Conservation (phyloP, 345 rosid genomes). For the Barbarea vulgaris region DNA sequence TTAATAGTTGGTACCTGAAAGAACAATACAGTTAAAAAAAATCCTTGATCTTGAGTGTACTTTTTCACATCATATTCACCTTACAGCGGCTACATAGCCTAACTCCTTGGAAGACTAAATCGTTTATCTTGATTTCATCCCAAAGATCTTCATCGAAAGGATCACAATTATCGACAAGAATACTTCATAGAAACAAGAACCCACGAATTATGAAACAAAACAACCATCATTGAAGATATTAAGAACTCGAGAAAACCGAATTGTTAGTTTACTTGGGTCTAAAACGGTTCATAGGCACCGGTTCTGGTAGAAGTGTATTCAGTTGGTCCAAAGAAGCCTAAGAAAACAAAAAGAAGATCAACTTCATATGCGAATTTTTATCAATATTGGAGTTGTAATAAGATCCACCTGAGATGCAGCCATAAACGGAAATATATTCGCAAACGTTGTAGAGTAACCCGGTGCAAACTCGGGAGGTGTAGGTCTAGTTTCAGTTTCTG, state of each 20-base stretch:
- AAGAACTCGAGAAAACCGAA: neutral
- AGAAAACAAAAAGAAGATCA: conserved; percentile 6
- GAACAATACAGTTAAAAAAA: neutral
- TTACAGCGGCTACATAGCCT: conserved; percentile 88
- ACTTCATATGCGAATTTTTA: neutral
- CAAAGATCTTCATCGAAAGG: conserved; percentile 91
- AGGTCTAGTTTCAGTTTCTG: conserved; percentile 77
- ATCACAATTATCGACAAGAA: conserved; percentile 69
- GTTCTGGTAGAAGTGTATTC: conserved; percentile 70
- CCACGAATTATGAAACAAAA: neutral
- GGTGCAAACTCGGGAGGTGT: conserved; percentile 67
- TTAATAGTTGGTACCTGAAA: conserved; percentile 72
- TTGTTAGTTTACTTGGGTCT: conserved; percentile 66
- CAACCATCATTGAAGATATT: neutral
- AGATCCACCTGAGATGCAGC: conserved; percentile 66
- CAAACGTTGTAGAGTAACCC: conserved; percentile 66
- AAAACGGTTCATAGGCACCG: conserved; percentile 81
- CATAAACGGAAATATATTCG: conserved; percentile 71
- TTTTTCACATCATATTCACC: conserved; percentile 46
- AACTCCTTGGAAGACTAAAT: conserved; percentile 60
- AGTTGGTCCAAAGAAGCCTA: conserved; percentile 82
- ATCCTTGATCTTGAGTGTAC: conserved; percentile 14
- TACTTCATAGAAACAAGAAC: conserved; percentile 44
- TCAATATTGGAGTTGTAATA: neutral
- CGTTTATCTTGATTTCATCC: conserved; percentile 65